Percentiles rank a stretch among this genome's conserved stretches.
Evolutionary conservation across 2,329 filamentous ascomycete genomes (phyloP).

Genomic region (Cladosporium sp.): DNA sequence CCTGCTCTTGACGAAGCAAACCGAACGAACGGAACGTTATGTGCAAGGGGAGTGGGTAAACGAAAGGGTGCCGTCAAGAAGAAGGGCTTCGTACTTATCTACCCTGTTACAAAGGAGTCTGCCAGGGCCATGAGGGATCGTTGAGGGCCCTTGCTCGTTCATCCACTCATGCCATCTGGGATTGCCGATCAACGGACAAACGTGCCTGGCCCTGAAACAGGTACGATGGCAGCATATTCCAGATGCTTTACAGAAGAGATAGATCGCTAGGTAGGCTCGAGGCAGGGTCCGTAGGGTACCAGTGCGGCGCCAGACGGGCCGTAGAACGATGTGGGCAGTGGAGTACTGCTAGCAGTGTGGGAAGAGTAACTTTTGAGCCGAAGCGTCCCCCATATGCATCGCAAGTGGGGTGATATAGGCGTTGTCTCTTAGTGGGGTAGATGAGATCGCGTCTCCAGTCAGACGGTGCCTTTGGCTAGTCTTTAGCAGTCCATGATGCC

Average conservation of each 20-base stretch:
- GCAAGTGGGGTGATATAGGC: constrained; percentile 14
- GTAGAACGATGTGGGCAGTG: constrained; percentile 5
- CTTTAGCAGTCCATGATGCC: background rate
- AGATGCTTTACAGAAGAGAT: constrained; percentile 3
- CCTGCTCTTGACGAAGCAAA: background rate
- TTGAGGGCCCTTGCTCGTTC: constrained; percentile 9
- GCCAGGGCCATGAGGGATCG: constrained; percentile 10
- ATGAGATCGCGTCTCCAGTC: background rate
- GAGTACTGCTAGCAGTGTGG: background rate
- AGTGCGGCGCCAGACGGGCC: constrained; percentile 14
- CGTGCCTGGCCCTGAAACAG: constrained; percentile 15
- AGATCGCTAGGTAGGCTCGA: background rate
- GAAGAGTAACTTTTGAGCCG: constrained; percentile 1
- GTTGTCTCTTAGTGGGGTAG: constrained; percentile 13
- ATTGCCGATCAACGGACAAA: constrained; percentile 8
- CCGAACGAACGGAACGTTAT: constrained; percentile 3
- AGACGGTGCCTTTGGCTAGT: background rate
- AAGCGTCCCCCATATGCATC: background rate
- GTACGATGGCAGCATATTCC: constrained; percentile 7
- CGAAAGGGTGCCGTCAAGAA: background rate
- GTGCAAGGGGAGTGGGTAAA: background rate
- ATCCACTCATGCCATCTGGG: background rate
- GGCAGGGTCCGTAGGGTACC: constrained; percentile 7
- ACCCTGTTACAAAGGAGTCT: background rate
- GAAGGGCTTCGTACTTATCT: constrained; percentile 1